A percentile compares a stretch with the other conserved stretches of the same genome.
These are phyloP conservation scores for Lodderomyces orthopsilosis DNA, from an alignment of 1,139 yeast species.

Conservation along the genomic window DNA sequence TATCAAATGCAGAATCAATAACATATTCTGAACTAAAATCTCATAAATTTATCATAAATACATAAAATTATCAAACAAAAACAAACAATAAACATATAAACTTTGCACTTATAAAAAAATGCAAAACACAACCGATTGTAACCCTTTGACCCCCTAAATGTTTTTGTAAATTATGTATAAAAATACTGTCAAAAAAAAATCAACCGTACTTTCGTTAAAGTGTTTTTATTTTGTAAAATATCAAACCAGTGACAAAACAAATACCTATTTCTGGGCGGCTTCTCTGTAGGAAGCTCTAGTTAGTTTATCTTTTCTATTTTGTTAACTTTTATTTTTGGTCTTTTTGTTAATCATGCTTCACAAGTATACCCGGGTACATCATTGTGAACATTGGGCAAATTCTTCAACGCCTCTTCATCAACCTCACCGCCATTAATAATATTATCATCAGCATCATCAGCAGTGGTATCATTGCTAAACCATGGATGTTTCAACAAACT, in stretches of 20 bases:
- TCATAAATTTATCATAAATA: slow-evolving; percentile 6
- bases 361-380: slow-evolving; percentile 30
- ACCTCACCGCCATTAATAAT: slow-evolving; percentile 1
- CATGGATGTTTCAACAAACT: slow-evolving; percentile 43
- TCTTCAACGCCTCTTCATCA: slow-evolving; percentile 3
- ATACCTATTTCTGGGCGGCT: no score
- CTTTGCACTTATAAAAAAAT: no score
- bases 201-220: no score
- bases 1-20: slow-evolving; percentile 15
- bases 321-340: not conserved
- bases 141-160: not conserved
- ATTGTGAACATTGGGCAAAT: slow-evolving; percentile 16
- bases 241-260: not conserved
- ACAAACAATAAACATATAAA: not conserved
- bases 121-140: no score
- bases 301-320: not conserved
- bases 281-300: not conserved
- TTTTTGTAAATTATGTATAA: not conserved
- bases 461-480: slow-evolving; percentile 25
- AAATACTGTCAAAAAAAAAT: no score
- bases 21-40: slow-evolving; percentile 7
- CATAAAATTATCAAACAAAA: slow-evolving; percentile 1
- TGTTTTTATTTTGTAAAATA: not conserved
- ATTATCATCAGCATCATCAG: slow-evolving; percentile 20
- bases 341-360: slow-evolving; percentile 18